Conservation (phyloP, 2,329 filamentous ascomycete species). For the Penicillium freii region DNA sequence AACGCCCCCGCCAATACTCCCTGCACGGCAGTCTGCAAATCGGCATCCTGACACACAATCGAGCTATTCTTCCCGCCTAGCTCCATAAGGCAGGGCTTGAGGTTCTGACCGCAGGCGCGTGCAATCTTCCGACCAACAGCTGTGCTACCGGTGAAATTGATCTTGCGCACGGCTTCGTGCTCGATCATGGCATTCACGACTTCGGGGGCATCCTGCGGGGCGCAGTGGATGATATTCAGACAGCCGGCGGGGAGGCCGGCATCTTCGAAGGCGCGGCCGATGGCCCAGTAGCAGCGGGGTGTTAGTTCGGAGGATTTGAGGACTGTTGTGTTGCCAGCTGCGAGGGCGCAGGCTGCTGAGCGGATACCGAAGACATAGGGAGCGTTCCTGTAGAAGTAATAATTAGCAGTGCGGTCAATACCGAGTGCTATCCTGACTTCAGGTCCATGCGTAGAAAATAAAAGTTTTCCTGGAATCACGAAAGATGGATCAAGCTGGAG, state of each 20-base stretch:
- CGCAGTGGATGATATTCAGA: slow-evolving; percentile 68
- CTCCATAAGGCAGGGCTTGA: slow-evolving; percentile 78
- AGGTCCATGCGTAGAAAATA: neutral
- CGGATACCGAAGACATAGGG: slow-evolving; percentile 51
- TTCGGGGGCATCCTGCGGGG: slow-evolving; percentile 60
- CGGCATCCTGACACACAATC: slow-evolving; percentile 75
- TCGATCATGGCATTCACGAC: slow-evolving; percentile 67
- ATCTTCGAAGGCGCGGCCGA: slow-evolving; percentile 63
- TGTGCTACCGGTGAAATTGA: slow-evolving; percentile 74
- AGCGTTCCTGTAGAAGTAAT: slow-evolving; percentile 48
- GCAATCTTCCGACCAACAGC: slow-evolving; percentile 68
- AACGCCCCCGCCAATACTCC: slow-evolving; percentile 36
- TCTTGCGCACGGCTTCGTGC: slow-evolving; percentile 64
- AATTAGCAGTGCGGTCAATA: neutral
- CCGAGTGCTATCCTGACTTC: too few relatives aligned
- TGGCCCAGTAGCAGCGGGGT: slow-evolving; percentile 60
- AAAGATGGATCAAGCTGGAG: neutral
- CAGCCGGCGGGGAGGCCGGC: slow-evolving; percentile 72
- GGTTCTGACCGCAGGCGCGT: slow-evolving; percentile 62
- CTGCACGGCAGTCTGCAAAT: slow-evolving; percentile 61
- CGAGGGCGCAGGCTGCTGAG: slow-evolving; percentile 60
- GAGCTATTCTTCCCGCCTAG: slow-evolving; percentile 77
- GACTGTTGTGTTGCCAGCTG: slow-evolving; percentile 69
- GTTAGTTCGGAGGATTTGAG: slow-evolving; percentile 68
- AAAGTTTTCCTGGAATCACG: neutral